Conservation (phyloP, 2,329 filamentous ascomycete species). For the Scedosporium dehoogii region DNA sequence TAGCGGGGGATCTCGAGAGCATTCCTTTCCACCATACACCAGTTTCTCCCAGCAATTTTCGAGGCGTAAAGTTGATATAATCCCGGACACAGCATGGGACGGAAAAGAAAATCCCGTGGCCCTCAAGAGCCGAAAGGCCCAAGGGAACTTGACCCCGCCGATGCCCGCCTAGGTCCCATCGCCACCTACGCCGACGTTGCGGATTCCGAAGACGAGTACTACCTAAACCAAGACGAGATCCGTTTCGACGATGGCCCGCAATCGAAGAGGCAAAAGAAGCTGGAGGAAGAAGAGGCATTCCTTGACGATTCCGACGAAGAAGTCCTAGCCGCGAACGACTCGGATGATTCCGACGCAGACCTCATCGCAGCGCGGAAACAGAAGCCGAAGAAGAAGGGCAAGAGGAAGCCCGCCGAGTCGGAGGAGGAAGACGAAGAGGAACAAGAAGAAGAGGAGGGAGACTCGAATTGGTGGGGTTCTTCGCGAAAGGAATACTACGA, state of each 20-base stretch:
- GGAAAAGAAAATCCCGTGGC: conserved; percentile 61
- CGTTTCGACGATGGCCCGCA: conserved; percentile 72
- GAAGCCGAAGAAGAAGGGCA: conserved; percentile 13
- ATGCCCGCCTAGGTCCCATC: conserved; percentile 52
- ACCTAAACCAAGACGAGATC: conserved; percentile 76
- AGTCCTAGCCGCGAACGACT: conserved; percentile 30
- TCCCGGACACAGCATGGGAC: conserved; percentile 35
- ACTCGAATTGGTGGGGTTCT: conserved; percentile 72
- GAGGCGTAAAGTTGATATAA: no score
- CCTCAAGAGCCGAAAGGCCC: conserved; percentile 37
- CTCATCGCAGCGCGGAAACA: conserved; percentile 17
- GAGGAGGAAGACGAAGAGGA: conserved; percentile 53
- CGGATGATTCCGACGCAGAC: conserved; percentile 24
- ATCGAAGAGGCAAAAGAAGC: conserved; percentile 65
- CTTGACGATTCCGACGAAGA: conserved; percentile 55
- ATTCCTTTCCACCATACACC: neutral
- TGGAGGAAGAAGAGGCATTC: conserved; percentile 54
- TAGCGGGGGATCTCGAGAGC: neutral
- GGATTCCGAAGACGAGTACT: conserved; percentile 90
- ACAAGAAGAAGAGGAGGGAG: conserved; percentile 44
- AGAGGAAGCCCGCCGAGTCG: conserved; percentile 31
- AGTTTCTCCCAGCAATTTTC: no score
- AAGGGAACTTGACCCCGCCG: conserved; percentile 42
- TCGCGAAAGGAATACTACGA: conserved; percentile 89
- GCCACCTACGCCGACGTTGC: conserved; percentile 73